Conservation (phyloP, 169 alveolate genomes). For the Eimeria sp. region DNA sequence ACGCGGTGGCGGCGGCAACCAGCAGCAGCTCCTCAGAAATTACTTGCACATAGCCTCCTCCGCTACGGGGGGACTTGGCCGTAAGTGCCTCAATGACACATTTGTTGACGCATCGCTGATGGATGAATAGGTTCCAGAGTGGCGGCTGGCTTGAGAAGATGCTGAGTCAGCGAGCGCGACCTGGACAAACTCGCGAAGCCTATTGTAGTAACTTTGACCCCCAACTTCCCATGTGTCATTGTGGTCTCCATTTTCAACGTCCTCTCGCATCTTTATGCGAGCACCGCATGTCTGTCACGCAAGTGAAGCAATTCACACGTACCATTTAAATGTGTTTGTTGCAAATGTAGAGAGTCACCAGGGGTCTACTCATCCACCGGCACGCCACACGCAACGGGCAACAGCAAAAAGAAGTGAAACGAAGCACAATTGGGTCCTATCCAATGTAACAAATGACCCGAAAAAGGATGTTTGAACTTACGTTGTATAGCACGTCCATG, state of each 20-base stretch:
- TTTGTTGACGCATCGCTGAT: constrained; percentile 47
- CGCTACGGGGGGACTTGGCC: constrained; percentile 5
- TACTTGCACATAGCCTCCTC: constrained; percentile 25
- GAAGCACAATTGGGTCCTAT: background rate
- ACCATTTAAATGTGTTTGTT: background rate
- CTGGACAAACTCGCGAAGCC: constrained; percentile 62
- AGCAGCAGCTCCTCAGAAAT: constrained; percentile 7
- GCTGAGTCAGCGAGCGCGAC: constrained; percentile 43
- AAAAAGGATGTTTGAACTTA: background rate
- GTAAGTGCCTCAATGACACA: constrained; percentile 44
- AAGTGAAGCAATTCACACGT: background rate
- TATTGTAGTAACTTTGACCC: constrained; percentile 69
- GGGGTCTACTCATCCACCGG: background rate
- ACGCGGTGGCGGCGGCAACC: background rate
- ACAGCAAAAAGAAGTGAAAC: background rate
- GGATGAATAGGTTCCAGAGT: constrained; percentile 30
- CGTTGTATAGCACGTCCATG: constrained; percentile 62
- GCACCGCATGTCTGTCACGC: constrained; percentile 71
- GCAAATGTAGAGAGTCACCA: background rate
- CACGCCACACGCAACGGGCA: background rate
- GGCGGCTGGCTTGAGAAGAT: constrained; percentile 15
- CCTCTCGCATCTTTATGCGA: constrained; percentile 72
- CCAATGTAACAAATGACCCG: background rate
- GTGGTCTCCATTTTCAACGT: constrained; percentile 76
- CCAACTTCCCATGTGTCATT: constrained; percentile 82